A percentile compares a stretch with the other conserved stretches of the same genome.
Conservation (phyloP, 2,329 filamentous ascomycete species). For the Aspergillus neotritici region DNA sequence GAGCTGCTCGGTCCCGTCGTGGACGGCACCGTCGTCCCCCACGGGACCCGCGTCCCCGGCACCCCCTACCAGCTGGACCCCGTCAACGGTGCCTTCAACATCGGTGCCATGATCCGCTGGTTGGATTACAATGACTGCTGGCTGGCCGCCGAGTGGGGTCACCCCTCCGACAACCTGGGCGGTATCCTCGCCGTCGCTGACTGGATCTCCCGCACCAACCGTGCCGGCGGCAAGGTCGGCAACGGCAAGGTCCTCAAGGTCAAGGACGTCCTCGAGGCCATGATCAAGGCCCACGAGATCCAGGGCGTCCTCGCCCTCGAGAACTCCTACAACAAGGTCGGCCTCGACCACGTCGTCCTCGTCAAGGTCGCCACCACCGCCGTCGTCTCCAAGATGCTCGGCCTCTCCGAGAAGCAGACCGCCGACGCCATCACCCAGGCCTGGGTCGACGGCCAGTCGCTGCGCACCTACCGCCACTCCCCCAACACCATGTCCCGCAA, state of each 20-base stretch:
- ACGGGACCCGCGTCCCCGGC: constrained; percentile 84
- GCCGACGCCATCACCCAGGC: constrained; percentile 94
- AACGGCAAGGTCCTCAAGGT: constrained; percentile 77
- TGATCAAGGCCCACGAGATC: constrained; percentile 99
- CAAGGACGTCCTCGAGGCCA: constrained; percentile 86
- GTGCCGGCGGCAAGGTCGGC: constrained; percentile 69
- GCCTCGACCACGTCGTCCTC: constrained; percentile 92
- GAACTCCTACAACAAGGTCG: constrained; percentile 99
- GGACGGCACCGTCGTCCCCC: constrained; percentile 82
- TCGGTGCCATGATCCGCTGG: constrained; percentile 98
- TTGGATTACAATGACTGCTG: constrained; percentile 99
- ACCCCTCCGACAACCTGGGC: constrained; percentile 95
- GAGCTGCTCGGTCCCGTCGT: constrained; percentile 92
- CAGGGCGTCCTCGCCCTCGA: constrained; percentile 94
- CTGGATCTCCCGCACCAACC: constrained; percentile 93
- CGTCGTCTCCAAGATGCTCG: constrained; percentile 92
- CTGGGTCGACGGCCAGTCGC: constrained; percentile 91
- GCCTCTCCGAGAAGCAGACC: constrained; percentile 81
- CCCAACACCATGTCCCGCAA: constrained; percentile 99
- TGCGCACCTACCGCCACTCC: constrained; percentile 94
- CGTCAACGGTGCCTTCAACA: constrained; percentile 95
- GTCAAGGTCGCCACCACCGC: constrained; percentile 96
- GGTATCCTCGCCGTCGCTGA: constrained; percentile 95
- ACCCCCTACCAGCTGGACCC: constrained; percentile 93
- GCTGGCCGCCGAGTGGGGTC: constrained; percentile 97